A percentile compares a stretch with the other conserved stretches of the same genome.
Conservation (phyloP, 1,284 basidiomycete species). For the Rhodotorula sp. region DNA sequence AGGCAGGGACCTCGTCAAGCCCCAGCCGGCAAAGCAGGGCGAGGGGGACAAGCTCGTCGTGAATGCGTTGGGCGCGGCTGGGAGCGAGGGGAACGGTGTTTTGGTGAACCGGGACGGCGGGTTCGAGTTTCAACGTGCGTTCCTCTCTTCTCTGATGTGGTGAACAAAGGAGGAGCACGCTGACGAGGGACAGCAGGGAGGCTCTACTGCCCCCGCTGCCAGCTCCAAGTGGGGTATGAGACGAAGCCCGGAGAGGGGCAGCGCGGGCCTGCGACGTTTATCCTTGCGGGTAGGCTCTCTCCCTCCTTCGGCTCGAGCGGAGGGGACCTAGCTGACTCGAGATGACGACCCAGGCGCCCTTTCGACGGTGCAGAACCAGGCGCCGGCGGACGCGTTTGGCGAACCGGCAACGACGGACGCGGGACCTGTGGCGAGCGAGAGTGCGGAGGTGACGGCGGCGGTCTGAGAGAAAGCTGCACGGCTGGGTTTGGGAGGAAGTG, state of each 20-base stretch:
- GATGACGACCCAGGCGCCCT: constrained; percentile 8
- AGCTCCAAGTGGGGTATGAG: constrained; percentile 38
- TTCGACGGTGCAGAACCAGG: constrained; percentile 24
- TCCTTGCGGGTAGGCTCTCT: constrained; percentile 23
- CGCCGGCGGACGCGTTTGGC: constrained; percentile 26
- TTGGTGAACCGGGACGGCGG: constrained; percentile 28
- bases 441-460: not conserved
- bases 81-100: constrained; percentile 30
- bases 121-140: constrained; percentile 40
- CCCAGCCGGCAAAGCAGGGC: not conserved
- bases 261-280: constrained; percentile 36
- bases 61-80: constrained; percentile 8
- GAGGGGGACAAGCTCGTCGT: constrained; percentile 1
- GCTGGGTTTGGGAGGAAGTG: too few species aligned
- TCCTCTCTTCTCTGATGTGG: not conserved
- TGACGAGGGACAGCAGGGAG: constrained; percentile 13
- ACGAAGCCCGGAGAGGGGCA: constrained; percentile 27
- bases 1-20: not conserved
- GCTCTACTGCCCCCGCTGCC: constrained; percentile 37
- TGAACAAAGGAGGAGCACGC: rapidly evolving
- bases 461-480: not conserved
- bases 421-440: not conserved
- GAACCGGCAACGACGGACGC: not conserved
- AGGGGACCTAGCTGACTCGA: too few species aligned
- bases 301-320: rapidly evolving